Evolutionary conservation across 1,284 basidiomycete genomes (phyloP).

Genomic region (Porphyrellus sp.): DNA sequence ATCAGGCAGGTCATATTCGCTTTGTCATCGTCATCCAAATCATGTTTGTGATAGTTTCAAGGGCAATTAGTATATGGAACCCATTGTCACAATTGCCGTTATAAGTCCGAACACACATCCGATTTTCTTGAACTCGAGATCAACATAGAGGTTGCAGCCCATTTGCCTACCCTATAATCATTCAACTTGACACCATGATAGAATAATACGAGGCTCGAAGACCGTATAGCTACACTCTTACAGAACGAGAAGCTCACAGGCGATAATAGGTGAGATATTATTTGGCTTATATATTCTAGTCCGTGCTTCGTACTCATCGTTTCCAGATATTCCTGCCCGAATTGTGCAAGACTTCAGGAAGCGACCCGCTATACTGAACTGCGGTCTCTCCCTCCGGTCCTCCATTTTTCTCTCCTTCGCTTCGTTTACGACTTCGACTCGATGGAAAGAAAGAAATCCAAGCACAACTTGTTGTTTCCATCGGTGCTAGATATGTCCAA

Average conservation of each 20-base stretch:
- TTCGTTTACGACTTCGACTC: constrained; percentile 82
- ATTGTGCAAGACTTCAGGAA: constrained; percentile 67
- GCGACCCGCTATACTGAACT: constrained; percentile 75
- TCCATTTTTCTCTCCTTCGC: constrained; percentile 86
- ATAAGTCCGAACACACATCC: constrained; percentile 60
- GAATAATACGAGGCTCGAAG: constrained; percentile 71
- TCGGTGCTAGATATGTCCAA: constrained; percentile 67
- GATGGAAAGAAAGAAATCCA: constrained; percentile 81
- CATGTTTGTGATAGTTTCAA: constrained; percentile 61
- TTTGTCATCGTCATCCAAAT: neutral
- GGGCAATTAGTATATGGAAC: constrained; percentile 80
- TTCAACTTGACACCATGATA: constrained; percentile 30
- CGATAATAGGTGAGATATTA: constrained; percentile 64
- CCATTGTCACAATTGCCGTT: constrained; percentile 66
- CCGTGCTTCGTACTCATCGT: neutral
- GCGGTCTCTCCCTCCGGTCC: constrained; percentile 70
- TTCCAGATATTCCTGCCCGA: constrained; percentile 72
- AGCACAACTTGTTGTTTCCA: constrained; percentile 74
- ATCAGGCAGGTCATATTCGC: constrained; percentile 50
- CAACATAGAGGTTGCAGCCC: constrained; percentile 54
- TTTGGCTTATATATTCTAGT: neutral
- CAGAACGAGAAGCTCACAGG: constrained; percentile 70
- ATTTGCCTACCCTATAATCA: neutral
- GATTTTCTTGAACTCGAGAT: constrained; percentile 86
- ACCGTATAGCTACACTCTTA: constrained; percentile 60